Evolutionary conservation across 2,329 filamentous ascomycete species (phyloP), one percentile per base, ranked within the genome.

Genomic region (Aspergillus tamarii): DNA sequence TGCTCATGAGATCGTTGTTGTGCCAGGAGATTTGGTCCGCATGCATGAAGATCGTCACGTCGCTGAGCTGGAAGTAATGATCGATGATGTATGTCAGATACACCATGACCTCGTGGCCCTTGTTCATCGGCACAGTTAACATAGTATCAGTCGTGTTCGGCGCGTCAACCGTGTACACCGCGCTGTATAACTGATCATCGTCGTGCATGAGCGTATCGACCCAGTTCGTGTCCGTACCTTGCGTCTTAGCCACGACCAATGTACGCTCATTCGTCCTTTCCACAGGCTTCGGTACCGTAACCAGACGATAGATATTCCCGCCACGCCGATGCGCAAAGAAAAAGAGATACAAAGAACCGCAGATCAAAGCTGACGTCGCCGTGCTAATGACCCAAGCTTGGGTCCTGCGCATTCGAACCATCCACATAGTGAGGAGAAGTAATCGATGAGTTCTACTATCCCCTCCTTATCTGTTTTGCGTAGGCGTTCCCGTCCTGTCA

Each of bases 21-120:
- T 86, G 84, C 83, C 83, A 85, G 43, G 81, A 79, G 58, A 62
- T 71, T 65, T 75, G 77, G 60, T 82, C 78, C 58, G 81, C 77
- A 70, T 85, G 84, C 70, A 83, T 79, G 75, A 86, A 86, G 59
- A 85, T 72, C 54, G 80, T 73, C 10, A 83, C 80, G 68, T 85
- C 83, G 12, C 82, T 77, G 12, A 86, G 81, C 32, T 78, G 72
- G 52, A 83, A 72, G 72, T 86, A 87, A 70, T 85, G 77, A 60
- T 86, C 82, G 69, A 86, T 85, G 60, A 87, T 82, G 70, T 84
- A 86, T 41, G 82, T 82, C 23, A 86, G 79, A 72, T 86, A 86
- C 6, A 75, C 78, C 78, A 85, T 84, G n/a, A 82, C 82, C 71
- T 86, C 84, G 67, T 81, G 79, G 60, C 84, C 84, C 68, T 84